Conservation (phyloP, 2,329 filamentous ascomycete genomes). For the Aureobasidium sp. region DNA sequence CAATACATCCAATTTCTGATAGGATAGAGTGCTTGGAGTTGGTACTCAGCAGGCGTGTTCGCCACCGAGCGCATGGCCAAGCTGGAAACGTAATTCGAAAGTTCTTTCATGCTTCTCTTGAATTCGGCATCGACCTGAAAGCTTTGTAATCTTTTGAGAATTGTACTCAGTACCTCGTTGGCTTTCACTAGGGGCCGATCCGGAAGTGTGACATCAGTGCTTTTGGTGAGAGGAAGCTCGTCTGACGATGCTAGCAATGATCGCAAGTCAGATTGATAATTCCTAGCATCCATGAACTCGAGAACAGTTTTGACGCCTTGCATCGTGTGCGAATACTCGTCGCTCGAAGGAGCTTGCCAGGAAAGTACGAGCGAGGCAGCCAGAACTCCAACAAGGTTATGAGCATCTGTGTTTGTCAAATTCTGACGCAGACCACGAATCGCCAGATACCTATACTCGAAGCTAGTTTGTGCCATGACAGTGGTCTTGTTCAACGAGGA, state of each 20-base stretch:
- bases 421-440: neutral
- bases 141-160: neutral
- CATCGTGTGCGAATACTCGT: neutral
- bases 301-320: conserved; percentile 1
- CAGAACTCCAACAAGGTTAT: neutral
- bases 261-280: neutral
- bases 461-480: neutral
- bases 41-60: neutral
- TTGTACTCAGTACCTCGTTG: neutral
- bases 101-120: neutral
- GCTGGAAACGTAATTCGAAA: conserved; percentile 1
- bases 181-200: neutral
- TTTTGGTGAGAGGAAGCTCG: too few species aligned
- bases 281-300: neutral
- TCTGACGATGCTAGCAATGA: neutral
- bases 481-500: neutral
- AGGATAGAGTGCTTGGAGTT: conserved; percentile 1
- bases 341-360: conserved; percentile 1
- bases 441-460: neutral
- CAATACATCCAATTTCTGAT: neutral
- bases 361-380: neutral
- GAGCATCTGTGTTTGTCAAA: neutral
- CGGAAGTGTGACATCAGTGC: neutral
- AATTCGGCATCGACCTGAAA: neutral
- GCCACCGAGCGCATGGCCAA: neutral